Evolutionary conservation across 2,329 filamentous ascomycete species (phyloP), one percentile per base, ranked within the genome.

Genomic region (Verticillium klebahnii): DNA sequence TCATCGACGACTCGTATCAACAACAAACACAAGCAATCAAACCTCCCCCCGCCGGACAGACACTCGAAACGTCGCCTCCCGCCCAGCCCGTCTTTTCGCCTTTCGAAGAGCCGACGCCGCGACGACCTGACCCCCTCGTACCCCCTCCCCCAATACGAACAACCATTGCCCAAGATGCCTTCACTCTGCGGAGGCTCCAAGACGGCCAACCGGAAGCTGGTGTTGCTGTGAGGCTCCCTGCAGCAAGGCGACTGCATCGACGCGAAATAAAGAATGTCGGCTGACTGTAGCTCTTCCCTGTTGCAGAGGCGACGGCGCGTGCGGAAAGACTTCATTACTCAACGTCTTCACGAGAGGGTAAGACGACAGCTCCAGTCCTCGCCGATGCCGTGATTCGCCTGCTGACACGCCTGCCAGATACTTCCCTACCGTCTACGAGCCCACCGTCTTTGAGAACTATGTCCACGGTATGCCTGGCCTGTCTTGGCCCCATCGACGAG

Each of bases 321-420:
- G 91, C 77, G 94, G 94, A 74, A 99, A 99, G 84, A 99, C 95
- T 61, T 97, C 93, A 67, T 79, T 98, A 72, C 80, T 99, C 71
- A 99, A 99, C 75, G 95, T 99, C 75, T 99, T 99, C 80, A 99
- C 95, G 69, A 88, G 94, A 90, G 94, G 94, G 90, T 96, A 80
- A 70, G 87, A 8, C 31, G 9, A 19, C 58, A 6, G 23, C n/a
- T 17, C 14, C 34, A 37, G 17, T n/a, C 39, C 23, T 17, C 34
- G 34, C 23, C 12, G n/a, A n/a, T 32, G 15, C 6, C 45, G 23
- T 14, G 19, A 29, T 3, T 37, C 19, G 12, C 32, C 25, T 15
- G 15, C 32, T 58, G n/a, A 17, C 15, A 19, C 9, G 15, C 23
- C 25, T 14, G 29, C 50, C 70, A 94, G 92, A 66, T 97, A 97